Conservation (phyloP, 345 rosid genomes). For the Crucihimalaya himalaica region DNA sequence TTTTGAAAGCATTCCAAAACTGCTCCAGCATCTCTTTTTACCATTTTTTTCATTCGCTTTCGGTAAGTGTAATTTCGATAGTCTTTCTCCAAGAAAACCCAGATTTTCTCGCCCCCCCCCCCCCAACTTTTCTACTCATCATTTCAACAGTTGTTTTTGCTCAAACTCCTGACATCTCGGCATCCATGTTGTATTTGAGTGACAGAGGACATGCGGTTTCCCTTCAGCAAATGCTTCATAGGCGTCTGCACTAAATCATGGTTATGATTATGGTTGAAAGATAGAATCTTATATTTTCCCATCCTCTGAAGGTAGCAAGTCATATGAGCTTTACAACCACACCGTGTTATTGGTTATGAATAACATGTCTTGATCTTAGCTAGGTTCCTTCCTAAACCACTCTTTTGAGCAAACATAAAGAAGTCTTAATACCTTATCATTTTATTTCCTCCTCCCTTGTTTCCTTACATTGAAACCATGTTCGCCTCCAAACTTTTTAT, state of each 20-base stretch:
- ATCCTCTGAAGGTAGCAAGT: constrained; percentile 2
- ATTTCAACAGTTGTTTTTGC: constrained; percentile 2
- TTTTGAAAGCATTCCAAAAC: neutral
- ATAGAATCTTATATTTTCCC: neutral
- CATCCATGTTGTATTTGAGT: constrained; percentile 10
- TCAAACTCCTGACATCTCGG: neutral
- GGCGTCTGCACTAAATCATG: constrained; percentile 5
- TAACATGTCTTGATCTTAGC: neutral
- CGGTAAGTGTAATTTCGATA: neutral
- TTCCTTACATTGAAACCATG: neutral
- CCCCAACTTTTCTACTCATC: neutral
- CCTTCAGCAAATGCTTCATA: constrained; percentile 10
- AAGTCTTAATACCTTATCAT: neutral
- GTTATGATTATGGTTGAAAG: neutral
- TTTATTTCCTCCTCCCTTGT: neutral
- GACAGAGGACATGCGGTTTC: neutral
- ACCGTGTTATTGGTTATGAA: neutral
- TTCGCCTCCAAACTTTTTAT: neutral
- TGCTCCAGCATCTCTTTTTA: neutral
- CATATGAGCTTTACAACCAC: constrained; percentile 12
- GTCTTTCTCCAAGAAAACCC: neutral
- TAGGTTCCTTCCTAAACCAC: neutral
- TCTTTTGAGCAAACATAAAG: constrained; percentile 11
- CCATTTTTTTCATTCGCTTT: neutral
- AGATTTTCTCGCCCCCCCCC: constrained; percentile 8